Base-by-base conservation (phyloP, 805 yeast species). In the Wickerhamomyces xylosicus region DNA sequence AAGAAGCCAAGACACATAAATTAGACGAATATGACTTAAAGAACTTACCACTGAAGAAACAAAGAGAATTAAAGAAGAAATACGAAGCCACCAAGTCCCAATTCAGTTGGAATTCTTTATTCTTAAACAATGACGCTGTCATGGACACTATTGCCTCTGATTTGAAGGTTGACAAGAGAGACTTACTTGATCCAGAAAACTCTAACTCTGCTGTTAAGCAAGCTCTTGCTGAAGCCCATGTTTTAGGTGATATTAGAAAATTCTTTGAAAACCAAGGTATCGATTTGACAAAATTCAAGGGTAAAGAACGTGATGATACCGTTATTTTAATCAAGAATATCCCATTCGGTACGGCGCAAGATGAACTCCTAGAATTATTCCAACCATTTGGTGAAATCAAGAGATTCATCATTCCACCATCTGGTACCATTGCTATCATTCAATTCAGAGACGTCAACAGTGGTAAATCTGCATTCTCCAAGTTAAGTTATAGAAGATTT, bases 191-290 rank as follows among this genome's bases (percentile, higher is more conserved):
- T 58, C 90, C 96, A 1, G 83, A 85, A 49, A 85, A 79, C 47
- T 72, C 95, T 7, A 78, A 71, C 43, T 82, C 95, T 38, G 97
- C 95, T 1, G 97, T 92, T 13, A 85, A 89, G 56, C 97, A 89
- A 61, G 97, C 98, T 0, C 71, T 92, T 46, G 97, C 98, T 0
- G 98, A 92, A 63, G 94, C 97, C 2, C 92, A 87, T 54, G 95
- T 89, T 15, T 79, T 92, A 52, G 92, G 89, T 34, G 92, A 82
- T 58, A 95, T 92, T 11, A 74, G 95, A 53, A 75, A 76, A 49
- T 92, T 78, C 61, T 92, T 92, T 59, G 95, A 86, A 57, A 61
- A 66, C 19, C 80, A 80, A 54, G 95, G 95, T 28, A 85, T 92
- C 33, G 96, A 90, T 63, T 64, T 92, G 43, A 68, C 80, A 3